A percentile compares a stretch with the other conserved stretches of the same genome.
These are phyloP conservation scores for Phytopythium mirpurense DNA, from an alignment of 352 stramenopile genomes.

Conservation along the genomic window DNA sequence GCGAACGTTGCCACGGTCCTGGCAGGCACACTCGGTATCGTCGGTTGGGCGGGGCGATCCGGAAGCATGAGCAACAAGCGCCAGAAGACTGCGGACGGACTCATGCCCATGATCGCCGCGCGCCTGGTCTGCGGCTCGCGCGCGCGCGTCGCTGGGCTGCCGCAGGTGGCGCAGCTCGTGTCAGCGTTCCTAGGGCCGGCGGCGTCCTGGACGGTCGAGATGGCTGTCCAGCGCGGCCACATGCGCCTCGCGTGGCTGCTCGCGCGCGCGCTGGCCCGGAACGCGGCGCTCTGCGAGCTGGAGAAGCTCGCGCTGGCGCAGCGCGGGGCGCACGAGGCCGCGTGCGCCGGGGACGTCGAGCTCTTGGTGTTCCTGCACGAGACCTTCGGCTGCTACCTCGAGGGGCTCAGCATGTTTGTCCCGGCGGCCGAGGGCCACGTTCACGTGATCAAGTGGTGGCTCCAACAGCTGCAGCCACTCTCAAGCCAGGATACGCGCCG, in stretches of 20 bases:
- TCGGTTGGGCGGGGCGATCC: background rate
- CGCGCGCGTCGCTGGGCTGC: conserved; percentile 5
- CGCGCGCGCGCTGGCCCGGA: background rate
- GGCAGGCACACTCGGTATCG: too few relatives aligned
- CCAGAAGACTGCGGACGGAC: background rate
- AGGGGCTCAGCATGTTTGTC: background rate
- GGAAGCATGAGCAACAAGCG: background rate
- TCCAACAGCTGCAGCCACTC: background rate
- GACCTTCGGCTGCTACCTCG: background rate
- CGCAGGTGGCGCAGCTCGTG: conserved; percentile 22
- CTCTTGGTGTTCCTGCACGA: background rate
- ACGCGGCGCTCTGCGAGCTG: background rate
- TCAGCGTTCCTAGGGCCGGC: conserved; percentile 19
- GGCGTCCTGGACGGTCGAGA: conserved; percentile 9
- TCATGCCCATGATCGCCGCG: background rate
- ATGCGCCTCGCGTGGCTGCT: background rate
- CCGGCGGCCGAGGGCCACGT: background rate
- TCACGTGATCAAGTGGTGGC: conserved; percentile 8
- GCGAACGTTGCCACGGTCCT: too few relatives aligned
- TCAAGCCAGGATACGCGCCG: background rate
- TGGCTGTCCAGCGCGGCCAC: background rate
- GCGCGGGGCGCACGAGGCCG: background rate
- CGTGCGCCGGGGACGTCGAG: background rate
- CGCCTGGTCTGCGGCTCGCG: background rate
- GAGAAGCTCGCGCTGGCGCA: background rate